phyloP scores from a whole-genome alignment of 2,329 filamentous ascomycete genomes.

The Dryadomyces sulphureus region DNA sequence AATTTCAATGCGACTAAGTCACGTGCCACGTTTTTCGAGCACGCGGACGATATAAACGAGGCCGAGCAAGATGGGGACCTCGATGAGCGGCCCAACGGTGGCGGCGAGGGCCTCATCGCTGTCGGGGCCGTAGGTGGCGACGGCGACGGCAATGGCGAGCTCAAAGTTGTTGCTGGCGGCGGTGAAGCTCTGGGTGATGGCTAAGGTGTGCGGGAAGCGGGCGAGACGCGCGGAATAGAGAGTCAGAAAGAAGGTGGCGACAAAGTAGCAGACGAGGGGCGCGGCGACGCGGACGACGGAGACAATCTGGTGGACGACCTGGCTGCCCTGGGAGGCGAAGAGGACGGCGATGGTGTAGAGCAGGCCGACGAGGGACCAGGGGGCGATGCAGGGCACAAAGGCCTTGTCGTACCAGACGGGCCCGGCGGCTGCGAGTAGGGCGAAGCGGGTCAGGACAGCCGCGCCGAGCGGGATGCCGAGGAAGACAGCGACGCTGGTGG shows the following conservation, averaged over 20 bases:
- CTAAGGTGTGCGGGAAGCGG: constrained; percentile 60
- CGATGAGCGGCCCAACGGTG: constrained; percentile 73
- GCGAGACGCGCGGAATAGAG: constrained; percentile 44
- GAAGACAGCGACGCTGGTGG: constrained; percentile 71
- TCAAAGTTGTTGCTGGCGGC: constrained; percentile 92
- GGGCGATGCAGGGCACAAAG: constrained; percentile 57
- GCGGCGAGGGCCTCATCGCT: constrained; percentile 70
- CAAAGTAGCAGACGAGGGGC: constrained; percentile 70
- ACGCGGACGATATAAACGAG: constrained; percentile 62
- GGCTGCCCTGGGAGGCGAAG: constrained; percentile 66
- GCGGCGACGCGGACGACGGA: constrained; percentile 70
- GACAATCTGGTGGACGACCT: constrained; percentile 70
- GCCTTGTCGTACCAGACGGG: constrained; percentile 47
- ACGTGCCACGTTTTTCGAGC: constrained; percentile 19
- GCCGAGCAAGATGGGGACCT: constrained; percentile 67
- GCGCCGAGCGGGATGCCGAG: constrained; percentile 71
- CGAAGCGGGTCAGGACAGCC: constrained; percentile 60
- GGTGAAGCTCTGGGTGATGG: constrained; percentile 70
- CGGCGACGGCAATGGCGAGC: constrained; percentile 74
- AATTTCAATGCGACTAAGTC: background rate
- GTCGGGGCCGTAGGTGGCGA: constrained; percentile 62
- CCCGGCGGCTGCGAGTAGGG: constrained; percentile 38
- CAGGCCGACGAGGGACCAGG: constrained; percentile 67
- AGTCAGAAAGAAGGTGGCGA: constrained; percentile 57
- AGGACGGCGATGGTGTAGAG: constrained; percentile 78